phyloP scores from a whole-genome alignment of 176 grass and related monocot genomes.

The Bolboschoenus planiculmis region DNA sequence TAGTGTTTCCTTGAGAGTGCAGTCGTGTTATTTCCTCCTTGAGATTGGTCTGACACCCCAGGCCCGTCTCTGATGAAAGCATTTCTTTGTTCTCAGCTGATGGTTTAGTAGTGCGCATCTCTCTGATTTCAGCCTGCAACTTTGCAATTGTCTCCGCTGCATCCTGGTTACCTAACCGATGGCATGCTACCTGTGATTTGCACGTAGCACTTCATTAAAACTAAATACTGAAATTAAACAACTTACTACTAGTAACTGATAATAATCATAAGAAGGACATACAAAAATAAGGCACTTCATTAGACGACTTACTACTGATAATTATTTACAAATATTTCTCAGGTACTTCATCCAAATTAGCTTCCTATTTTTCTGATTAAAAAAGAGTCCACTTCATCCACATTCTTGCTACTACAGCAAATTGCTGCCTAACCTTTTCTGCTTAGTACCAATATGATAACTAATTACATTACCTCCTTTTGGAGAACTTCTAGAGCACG shows the following conservation, averaged over 20 bases:
- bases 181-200: constrained; percentile 50
- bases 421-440: not conserved
- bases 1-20: constrained; percentile 76
- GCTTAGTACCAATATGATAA: not conserved
- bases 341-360: not conserved
- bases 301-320: too few species aligned
- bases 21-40: constrained; percentile 90
- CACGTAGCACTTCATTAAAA: not conserved
- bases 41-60: constrained; percentile 29
- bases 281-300: too few species aligned
- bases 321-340: too few species aligned
- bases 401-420: not conserved
- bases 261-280: too few species aligned
- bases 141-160: constrained; percentile 94
- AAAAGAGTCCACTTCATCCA: not conserved
- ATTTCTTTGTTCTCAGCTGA: constrained; percentile 39
- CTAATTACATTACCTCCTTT: constrained; percentile 43
- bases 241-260: not conserved
- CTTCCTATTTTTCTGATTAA: not conserved
- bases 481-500: constrained; percentile 83
- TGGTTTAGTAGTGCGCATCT: constrained; percentile 55
- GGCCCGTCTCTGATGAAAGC: constrained; percentile 30
- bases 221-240: not conserved
- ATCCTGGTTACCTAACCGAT: constrained; percentile 88
- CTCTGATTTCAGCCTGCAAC: constrained; percentile 78